Evolutionary conservation across 257 asterid species (phyloP).

Genomic region (Dorcoceras hygrometricum): DNA sequence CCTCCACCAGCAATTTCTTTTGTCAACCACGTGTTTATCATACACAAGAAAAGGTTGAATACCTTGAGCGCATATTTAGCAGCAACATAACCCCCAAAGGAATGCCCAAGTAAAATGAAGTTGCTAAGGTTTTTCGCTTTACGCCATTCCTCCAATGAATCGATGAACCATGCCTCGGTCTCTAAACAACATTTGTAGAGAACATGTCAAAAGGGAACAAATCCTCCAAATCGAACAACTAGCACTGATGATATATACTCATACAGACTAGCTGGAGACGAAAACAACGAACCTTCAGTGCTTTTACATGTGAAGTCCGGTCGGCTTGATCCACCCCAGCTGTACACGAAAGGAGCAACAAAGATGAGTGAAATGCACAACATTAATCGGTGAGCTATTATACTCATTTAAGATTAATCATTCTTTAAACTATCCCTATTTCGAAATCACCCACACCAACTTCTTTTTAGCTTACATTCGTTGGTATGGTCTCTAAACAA

Average conservation of each 20-base stretch:
- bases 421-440: no score
- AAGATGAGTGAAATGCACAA: slow-evolving; percentile 16
- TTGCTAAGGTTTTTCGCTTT: slow-evolving; percentile 77
- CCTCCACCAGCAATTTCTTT: neutral
- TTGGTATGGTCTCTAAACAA: no score
- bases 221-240: neutral
- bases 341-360: slow-evolving; percentile 34
- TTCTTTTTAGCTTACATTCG: neutral
- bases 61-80: slow-evolving; percentile 86
- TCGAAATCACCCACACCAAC: no score
- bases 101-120: slow-evolving; percentile 93
- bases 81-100: slow-evolving; percentile 96
- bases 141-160: slow-evolving; percentile 96
- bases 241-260: neutral
- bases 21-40: neutral
- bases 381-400: neutral
- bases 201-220: neutral
- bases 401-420: neutral
- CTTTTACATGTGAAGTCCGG: slow-evolving; percentile 97
- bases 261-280: neutral
- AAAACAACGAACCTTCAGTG: slow-evolving; percentile 75
- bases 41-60: neutral
- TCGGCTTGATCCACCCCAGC: slow-evolving; percentile 99
- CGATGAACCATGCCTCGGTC: slow-evolving; percentile 86
- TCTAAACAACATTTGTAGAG: slow-evolving; percentile 39